Conservation (phyloP, 106 monocot genomes). For the Chionographis japonica region DNA sequence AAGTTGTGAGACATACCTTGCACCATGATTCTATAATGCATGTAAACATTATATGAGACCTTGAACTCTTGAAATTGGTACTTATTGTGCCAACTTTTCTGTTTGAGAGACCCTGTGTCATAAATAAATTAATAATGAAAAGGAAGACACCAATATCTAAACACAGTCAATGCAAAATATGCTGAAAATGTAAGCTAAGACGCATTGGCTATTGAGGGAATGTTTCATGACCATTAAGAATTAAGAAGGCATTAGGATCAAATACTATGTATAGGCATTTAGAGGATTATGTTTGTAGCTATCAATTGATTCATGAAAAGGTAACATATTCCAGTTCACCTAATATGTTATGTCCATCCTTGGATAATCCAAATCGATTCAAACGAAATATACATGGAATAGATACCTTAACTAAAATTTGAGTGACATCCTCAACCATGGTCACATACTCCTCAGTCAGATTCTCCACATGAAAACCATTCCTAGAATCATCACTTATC, state of each 20-base stretch:
- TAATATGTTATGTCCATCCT: too few species aligned
- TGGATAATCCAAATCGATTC: too few species aligned
- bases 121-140: conserved; percentile 1
- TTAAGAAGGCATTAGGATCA: too few species aligned
- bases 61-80: conserved; percentile 84
- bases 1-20: conserved; percentile 44
- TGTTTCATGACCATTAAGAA: too few species aligned
- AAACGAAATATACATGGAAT: too few species aligned
- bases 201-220: too few species aligned
- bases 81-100: conserved; percentile 94
- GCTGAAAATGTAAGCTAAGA: too few species aligned
- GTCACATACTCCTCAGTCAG: conserved; percentile 81
- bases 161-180: too few species aligned
- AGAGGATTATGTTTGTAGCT: too few species aligned
- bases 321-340: too few species aligned
- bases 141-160: background rate
- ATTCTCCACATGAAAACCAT: conserved; percentile 82
- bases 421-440: conserved; percentile 68
- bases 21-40: conserved; percentile 88
- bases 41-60: conserved; percentile 87
- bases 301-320: too few species aligned
- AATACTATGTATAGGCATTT: too few species aligned
- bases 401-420: conserved; percentile 64
- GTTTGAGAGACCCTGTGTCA: conserved; percentile 79
- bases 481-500: conserved; percentile 64